phyloP scores from a whole-genome alignment of 1,139 yeast genomes.

The Eremothecium cymbalariae region DNA sequence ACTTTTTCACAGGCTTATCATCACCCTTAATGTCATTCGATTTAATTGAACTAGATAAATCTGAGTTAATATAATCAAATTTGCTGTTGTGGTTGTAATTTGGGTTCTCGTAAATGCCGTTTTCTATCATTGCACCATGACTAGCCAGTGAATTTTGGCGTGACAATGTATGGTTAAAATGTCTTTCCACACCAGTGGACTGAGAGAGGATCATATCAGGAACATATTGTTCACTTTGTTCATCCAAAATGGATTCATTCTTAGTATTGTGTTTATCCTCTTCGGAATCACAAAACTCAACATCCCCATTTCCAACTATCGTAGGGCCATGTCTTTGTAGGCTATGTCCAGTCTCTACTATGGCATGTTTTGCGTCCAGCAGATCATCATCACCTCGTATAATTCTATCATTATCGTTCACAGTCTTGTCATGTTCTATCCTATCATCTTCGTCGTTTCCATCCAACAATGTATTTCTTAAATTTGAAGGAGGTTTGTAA shows the following conservation, averaged over 20 bases:
- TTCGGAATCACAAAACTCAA: constrained; percentile 7
- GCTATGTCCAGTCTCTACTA: constrained; percentile 15
- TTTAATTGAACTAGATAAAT: constrained; percentile 12
- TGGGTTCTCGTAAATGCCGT: constrained; percentile 6
- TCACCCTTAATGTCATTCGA: constrained; percentile 2
- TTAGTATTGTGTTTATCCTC: constrained; percentile 4
- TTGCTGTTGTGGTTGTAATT: constrained; percentile 7
- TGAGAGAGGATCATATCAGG: constrained; percentile 41
- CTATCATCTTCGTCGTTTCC: constrained; percentile 9
- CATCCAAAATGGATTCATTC: too few relatives aligned
- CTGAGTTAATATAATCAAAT: constrained; percentile 16
- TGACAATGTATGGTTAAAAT: constrained; percentile 32
- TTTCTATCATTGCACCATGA: constrained; percentile 3
- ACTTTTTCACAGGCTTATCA: constrained; percentile 12
- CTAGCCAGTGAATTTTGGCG: constrained; percentile 25
- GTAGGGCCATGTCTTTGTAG: constrained; percentile 16
- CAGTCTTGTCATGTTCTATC: constrained; percentile 6
- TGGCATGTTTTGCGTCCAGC: constrained; percentile 11
- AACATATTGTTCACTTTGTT: constrained; percentile 28
- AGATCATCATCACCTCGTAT: constrained; percentile 20
- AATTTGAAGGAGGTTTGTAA: constrained; percentile 25
- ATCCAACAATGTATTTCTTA: constrained; percentile 11
- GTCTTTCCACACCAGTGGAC: constrained; percentile 42
- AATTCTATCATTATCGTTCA: constrained; percentile 6
- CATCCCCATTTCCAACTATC: not conserved